Evolutionary conservation across 345 rosid species (phyloP), one percentile per base, ranked within the genome.

Genomic region (Anastatica hierochuntica): DNA sequence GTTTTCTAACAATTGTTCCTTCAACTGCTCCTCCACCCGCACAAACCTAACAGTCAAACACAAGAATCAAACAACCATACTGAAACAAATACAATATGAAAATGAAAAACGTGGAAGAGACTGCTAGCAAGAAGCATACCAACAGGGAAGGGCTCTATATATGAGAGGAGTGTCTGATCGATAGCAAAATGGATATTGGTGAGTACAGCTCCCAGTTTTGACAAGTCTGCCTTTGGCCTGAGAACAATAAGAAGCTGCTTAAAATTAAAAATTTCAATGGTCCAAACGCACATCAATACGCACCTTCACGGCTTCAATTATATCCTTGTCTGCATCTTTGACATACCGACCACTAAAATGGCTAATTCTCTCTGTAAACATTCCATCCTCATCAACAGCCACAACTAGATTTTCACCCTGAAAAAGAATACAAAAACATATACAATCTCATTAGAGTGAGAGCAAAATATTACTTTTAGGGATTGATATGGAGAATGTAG

Each of bases 371-470:
- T 65, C 81, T 35, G 79, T 78, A 70, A 89, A 89, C 62, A 61
- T 77, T 38, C 97, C 95, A 73, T 89, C 97, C 33, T 85, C 95
- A 63, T 89, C 95, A 63, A 89, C 97, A 12, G 95, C 81, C 44
- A 89, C 95, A 17, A 83, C 67, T 66, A 88, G 62, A 52, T 64
- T 70, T 53, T 80, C 94, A 5, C 82, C 88, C 97, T 84, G 62
- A 33, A 67, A 37, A 43, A 5, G 6, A 45, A 2, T n/a, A n/a
- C n/a, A n/a, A n/a, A n/a, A n/a, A n/a, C n/a, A n/a, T n/a, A n/a
- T n/a, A n/a, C n/a, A n/a, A n/a, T n/a, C n/a, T n/a, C n/a, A n/a
- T n/a, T n/a, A n/a, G n/a, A n/a, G n/a, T n/a, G n/a, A n/a, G n/a
- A n/a, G n/a, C n/a, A n/a, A n/a, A n/a, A n/a, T n/a, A n/a, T n/a